phyloP scores from a whole-genome alignment of 208 protist species.

The Acanthamoeba lenticulata region DNA sequence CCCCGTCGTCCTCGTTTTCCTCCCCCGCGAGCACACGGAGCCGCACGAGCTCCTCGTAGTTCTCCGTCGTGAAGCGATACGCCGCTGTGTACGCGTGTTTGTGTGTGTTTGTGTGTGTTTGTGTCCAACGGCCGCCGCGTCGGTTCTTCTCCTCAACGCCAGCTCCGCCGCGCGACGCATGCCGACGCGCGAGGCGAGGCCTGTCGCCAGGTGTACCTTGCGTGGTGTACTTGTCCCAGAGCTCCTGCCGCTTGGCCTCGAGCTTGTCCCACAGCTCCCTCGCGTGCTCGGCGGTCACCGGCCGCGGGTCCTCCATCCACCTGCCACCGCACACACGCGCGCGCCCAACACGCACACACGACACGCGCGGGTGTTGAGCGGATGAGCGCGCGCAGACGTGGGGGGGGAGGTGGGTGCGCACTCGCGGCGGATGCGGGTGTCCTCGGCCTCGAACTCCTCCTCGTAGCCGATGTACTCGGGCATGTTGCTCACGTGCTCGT shows the following conservation, averaged over 20 bases:
- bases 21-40: background rate
- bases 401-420: background rate
- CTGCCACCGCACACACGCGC: background rate
- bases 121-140: background rate
- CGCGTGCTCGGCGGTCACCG: background rate
- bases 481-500: constrained; percentile 44
- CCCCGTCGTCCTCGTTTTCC: background rate
- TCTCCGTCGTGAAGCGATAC: background rate
- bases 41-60: background rate
- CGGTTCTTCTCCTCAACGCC: background rate
- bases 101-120: background rate
- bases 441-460: background rate
- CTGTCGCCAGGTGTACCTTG: background rate
- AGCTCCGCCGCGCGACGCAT: background rate
- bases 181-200: background rate
- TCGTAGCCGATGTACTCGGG: constrained; percentile 23
- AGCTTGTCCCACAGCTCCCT: background rate
- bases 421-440: background rate
- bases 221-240: background rate
- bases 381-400: background rate
- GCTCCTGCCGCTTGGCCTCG: background rate
- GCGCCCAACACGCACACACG: too few relatives aligned
- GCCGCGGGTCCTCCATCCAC: constrained; percentile 11
- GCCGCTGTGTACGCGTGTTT: background rate
- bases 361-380: too few relatives aligned